These are phyloP conservation scores for Citrullus colocynthis DNA, from an alignment of 306 rosid species.

Conservation along the genomic window DNA sequence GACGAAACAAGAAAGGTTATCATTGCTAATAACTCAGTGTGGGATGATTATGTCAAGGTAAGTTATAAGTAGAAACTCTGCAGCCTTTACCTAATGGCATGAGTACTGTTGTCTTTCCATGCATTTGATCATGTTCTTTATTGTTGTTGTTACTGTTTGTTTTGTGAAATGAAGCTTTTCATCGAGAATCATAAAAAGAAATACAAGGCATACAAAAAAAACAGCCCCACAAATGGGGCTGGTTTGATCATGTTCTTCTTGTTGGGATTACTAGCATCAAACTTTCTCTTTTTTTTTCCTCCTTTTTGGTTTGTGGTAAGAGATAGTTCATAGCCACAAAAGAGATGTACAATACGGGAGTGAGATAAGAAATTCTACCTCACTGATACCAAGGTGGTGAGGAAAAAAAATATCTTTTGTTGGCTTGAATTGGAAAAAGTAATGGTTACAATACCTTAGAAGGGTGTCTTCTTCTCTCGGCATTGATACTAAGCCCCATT, in stretches of 20 bases:
- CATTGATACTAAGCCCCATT: too few relatives aligned
- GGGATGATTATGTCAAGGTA: constrained; percentile 38
- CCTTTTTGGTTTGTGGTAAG: background rate
- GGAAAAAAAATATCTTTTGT: too few relatives aligned
- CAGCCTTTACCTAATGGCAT: too few relatives aligned
- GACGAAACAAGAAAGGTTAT: constrained; percentile 37
- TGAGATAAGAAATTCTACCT: background rate
- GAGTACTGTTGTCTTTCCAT: background rate
- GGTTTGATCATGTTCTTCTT: background rate
- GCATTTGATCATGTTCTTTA: background rate
- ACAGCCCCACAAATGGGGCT: background rate
- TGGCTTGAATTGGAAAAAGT: background rate
- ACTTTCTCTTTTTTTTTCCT: background rate
- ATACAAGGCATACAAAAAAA: background rate
- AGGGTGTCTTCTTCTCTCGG: too few relatives aligned
- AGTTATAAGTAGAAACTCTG: constrained; percentile 7
- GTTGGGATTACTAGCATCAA: background rate
- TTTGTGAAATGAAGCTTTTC: background rate
- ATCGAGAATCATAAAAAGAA: background rate
- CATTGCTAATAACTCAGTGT: constrained; percentile 28
- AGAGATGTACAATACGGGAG: background rate
- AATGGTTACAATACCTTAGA: background rate
- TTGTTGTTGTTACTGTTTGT: background rate
- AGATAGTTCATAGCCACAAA: background rate
- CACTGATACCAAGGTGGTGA: background rate